Evolutionary conservation across 108 stramenopile genomes (phyloP).

Genomic region (Nitzschia sp.): DNA sequence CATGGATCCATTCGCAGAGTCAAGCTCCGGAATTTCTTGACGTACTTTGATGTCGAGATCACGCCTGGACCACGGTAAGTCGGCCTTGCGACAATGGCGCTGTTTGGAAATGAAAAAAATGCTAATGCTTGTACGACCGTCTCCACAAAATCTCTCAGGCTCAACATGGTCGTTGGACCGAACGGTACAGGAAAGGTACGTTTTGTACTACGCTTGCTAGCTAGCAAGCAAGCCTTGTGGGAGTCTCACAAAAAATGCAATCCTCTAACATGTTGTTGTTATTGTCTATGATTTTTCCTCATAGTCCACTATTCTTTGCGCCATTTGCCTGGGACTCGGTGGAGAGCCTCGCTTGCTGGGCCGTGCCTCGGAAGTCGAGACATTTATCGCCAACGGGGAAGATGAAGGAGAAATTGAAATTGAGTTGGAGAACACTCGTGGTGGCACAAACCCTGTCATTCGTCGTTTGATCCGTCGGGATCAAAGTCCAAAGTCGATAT

Average conservation of each 20-base stretch:
- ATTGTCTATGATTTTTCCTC: no score
- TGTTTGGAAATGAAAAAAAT: no score
- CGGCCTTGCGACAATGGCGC: no score
- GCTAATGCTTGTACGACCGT: no score
- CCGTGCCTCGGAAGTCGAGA: constrained; percentile 82
- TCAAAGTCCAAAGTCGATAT: constrained; percentile 21
- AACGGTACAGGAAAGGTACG: constrained; percentile 91
- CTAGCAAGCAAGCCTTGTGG: no score
- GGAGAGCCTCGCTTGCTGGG: constrained; percentile 85
- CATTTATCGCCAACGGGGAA: constrained; percentile 88
- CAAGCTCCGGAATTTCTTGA: constrained; percentile 77
- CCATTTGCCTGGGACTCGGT: constrained; percentile 93
- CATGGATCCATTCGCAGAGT: constrained; percentile 75
- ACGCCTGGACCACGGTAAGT: constrained; percentile 74
- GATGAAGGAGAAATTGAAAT: constrained; percentile 83
- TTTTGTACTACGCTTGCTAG: no score
- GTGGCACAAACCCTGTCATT: constrained; percentile 24
- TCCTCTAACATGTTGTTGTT: neutral
- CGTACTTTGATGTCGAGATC: constrained; percentile 72
- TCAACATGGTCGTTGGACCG: constrained; percentile 92
- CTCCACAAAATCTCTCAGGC: constrained; percentile 33
- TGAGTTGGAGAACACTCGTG: constrained; percentile 50
- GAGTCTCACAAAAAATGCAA: neutral
- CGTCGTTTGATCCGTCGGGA: constrained; percentile 27
- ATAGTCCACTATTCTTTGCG: constrained; percentile 90